Conservation (phyloP, 176 grass and related monocot genomes). For the sorghum (Sorghum bicolor) region DNA sequence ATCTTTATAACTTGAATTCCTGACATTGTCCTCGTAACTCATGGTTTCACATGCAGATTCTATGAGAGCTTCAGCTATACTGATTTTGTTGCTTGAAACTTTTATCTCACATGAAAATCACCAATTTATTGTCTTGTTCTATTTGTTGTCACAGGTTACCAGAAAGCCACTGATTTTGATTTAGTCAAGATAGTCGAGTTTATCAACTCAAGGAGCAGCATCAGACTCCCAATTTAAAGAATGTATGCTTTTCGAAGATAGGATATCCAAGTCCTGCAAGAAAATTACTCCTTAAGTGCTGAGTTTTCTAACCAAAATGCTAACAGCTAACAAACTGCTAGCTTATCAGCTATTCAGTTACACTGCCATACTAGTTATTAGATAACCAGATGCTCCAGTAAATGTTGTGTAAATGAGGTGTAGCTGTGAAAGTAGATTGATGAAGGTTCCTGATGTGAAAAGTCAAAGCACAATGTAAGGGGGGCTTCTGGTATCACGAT, state of each 20-base stretch:
- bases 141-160: conserved; percentile 60
- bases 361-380: conserved; percentile 16
- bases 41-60: not conserved
- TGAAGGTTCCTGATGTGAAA: not conserved
- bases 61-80: not conserved
- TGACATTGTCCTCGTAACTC: not conserved
- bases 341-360: conserved; percentile 10
- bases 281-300: not conserved
- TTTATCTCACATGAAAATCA: not conserved
- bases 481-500: not conserved
- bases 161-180: conserved; percentile 77
- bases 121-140: conserved; percentile 24
- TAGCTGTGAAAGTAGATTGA: not conserved
- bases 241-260: conserved; percentile 18
- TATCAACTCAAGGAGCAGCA: conserved; percentile 11
- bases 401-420: not conserved
- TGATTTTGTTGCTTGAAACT: not conserved
- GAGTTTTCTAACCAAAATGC: conserved; percentile 18
- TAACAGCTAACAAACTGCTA: conserved; percentile 38
- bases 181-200: conserved; percentile 19
- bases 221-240: conserved; percentile 22
- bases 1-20: not conserved
- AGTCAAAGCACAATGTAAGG: not conserved
- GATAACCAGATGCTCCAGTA: not conserved
- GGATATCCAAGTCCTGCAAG: conserved; percentile 1